A percentile compares a stretch with the other conserved stretches of the same genome.
phyloP scores from a whole-genome alignment of 192 early-diverging fungal genomes.

The Coemansia sp. region DNA sequence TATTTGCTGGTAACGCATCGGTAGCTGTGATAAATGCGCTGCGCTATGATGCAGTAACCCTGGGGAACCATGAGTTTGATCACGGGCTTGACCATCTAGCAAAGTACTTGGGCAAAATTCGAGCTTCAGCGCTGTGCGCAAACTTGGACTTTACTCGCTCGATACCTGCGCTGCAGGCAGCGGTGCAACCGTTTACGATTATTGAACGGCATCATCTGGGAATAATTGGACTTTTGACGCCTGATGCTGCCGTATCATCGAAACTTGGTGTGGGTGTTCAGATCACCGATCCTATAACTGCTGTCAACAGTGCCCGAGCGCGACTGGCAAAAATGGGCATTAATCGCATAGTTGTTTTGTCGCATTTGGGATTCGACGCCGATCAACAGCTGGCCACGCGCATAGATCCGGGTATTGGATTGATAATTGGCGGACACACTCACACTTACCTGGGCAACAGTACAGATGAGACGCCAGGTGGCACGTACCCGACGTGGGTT shows the following conservation, averaged over 20 bases:
- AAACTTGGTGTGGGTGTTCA: conserved; percentile 48
- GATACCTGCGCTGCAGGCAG: conserved; percentile 50
- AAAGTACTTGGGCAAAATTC: conserved; percentile 58
- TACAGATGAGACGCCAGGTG: conserved; percentile 18
- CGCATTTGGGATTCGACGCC: conserved; percentile 71
- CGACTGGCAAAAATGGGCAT: conserved; percentile 63
- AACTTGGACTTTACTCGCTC: conserved; percentile 61
- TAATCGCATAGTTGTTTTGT: conserved; percentile 68
- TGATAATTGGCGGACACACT: conserved; percentile 78
- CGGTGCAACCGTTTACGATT: conserved; percentile 71
- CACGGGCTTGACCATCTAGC: conserved; percentile 60
- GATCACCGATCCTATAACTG: conserved; percentile 61
- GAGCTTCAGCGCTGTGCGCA: conserved; percentile 66
- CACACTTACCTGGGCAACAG: conserved; percentile 61
- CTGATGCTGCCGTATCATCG: conserved; percentile 60
- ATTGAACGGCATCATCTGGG: conserved; percentile 68
- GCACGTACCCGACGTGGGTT: conserved; percentile 71
- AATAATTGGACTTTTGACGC: conserved; percentile 68
- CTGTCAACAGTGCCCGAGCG: conserved; percentile 62
- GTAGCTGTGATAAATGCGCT: conserved; percentile 66
- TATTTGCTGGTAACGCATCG: conserved; percentile 62
- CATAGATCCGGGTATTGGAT: conserved; percentile 57
- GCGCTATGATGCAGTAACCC: conserved; percentile 59
- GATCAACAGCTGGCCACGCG: conserved; percentile 64
- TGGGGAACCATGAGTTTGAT: conserved; percentile 81